Base-by-base conservation (phyloP, 2,329 filamentous ascomycete species). In the Scytalidium lignicola region DNA sequence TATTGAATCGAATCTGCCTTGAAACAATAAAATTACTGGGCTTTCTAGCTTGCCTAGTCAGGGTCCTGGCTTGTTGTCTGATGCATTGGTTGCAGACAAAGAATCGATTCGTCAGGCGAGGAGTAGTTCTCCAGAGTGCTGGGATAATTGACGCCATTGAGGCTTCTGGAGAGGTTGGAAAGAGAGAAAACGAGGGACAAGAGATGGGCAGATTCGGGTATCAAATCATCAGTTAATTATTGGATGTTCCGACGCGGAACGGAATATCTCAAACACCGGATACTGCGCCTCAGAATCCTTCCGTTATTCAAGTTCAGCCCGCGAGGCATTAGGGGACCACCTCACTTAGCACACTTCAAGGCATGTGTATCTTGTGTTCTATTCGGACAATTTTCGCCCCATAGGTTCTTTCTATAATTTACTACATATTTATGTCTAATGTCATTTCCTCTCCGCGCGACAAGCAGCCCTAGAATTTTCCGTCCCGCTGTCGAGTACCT, bases 401-500 rank as follows among this genome's bases (percentile, higher is more conserved):
- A n/a, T n/a, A n/a, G n/a, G n/a, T n/a, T n/a, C n/a, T n/a, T n/a
- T n/a, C n/a, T n/a, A n/a, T n/a, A n/a, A n/a, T n/a, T n/a, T n/a
- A n/a, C n/a, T n/a, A n/a, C n/a, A n/a, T n/a, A n/a, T n/a, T 43
- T 28, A 47, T 29, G 43, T 15, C 40, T 47, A 44, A 49, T 49
- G 19, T 46, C 62, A 57, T 62, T 63, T 52, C 63, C 61, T 43
- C 52, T 57, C 17, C 54, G 57, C 37, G 59, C 63, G 41, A 64
- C 56, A 39, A 58, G 63, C 44, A 53, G 55, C 28, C 55, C 55
- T 5, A 64, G 62, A 58, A 61, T 62, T 37, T 70, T 70, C 55
- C 62, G 65, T 49, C 67, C 68, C 5, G 65, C 68, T 17, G 55
- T 68, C 17, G 61, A 67, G 42, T 66, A 69, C 46, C 67, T 72